Evolutionary conservation across 2,329 filamentous ascomycete genomes (phyloP), one percentile per base, ranked within the genome.

Genomic region (Alternaria dauci): DNA sequence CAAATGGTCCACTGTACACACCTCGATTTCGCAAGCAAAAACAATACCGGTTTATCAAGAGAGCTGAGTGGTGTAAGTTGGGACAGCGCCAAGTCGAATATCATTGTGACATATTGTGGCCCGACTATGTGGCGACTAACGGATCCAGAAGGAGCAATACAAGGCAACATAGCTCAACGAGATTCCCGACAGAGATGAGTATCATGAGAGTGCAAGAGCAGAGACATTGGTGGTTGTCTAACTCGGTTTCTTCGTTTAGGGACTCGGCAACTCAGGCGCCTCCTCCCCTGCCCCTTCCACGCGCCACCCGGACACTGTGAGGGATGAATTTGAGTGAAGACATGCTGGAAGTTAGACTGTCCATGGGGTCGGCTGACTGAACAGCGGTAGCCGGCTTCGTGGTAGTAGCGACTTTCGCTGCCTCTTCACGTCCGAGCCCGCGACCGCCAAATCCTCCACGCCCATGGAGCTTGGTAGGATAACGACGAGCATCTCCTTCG

Each of bases 311-410:
- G 9, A 75, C 63, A 56, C 72, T 75, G 41, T 71, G 82, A 18
- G 91, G 91, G 6, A 93, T 84, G 70, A 94, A 92, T 53, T 87
- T 87, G 61, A 94, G 79, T 4, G 89, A 82, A 1, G 90, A 91
- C 89, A 94, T 91, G 57, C 89, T 87, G 8, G 84, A 85, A 2
- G 87, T 80, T 5, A 94, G 80, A 54, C 85, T 85, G 44, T 89
- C 86, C 84, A 92, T 89, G 16, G 85, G 82, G 18, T 84, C 80
- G 60, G 86, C 84, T 4, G 63, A 28, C 39, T 50, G 39, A 3
- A 42, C 26, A 43, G 48, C n/a, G 47, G 51, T 34, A 30, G 46
- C 43, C 36, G 47, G n/a, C 38, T 60, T 61, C 3, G 55, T 46
- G 26, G 59, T 25, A 54, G 59, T 25, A 54, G 50, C n/a, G 11